Evolutionary conservation across 2,329 filamentous ascomycete genomes (phyloP).

Genomic region (Monilinia vaccinii-corymbosi): DNA sequence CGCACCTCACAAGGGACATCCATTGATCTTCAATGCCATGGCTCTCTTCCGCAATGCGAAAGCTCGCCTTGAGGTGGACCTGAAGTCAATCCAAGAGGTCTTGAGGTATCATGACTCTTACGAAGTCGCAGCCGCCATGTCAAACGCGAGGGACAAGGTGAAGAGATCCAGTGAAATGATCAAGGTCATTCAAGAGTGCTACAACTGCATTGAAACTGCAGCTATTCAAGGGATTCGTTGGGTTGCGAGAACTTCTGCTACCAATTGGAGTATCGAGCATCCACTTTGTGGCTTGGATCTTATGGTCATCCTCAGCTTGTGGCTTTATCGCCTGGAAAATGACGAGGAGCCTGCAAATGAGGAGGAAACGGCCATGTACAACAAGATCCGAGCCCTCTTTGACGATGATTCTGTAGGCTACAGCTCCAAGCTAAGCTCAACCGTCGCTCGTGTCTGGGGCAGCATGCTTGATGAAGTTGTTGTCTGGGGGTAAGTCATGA

Average conservation of each 20-base stretch:
- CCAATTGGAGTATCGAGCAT: constrained; percentile 98
- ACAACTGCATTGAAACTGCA: constrained; percentile 93
- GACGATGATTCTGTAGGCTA: constrained; percentile 78
- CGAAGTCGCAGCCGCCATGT: constrained; percentile 95
- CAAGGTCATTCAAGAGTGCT: constrained; percentile 96
- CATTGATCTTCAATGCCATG: constrained; percentile 95
- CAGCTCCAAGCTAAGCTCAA: constrained; percentile 82
- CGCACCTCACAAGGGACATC: constrained; percentile 91
- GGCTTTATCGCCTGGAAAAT: constrained; percentile 98
- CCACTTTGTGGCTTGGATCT: constrained; percentile 92
- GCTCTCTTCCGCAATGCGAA: constrained; percentile 93
- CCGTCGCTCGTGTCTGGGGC: constrained; percentile 90
- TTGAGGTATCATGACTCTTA: constrained; percentile 95
- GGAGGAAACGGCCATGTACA: constrained; percentile 82
- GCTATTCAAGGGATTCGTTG: constrained; percentile 91
- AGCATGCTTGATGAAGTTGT: constrained; percentile 98
- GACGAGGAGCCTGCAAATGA: constrained; percentile 85
- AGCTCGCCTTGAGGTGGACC: constrained; percentile 83
- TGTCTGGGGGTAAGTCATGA: constrained; percentile 84
- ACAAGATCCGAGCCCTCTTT: constrained; percentile 82
- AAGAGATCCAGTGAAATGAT: constrained; percentile 96
- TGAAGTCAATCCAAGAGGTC: constrained; percentile 89
- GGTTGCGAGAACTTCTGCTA: constrained; percentile 95
- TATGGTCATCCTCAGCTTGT: constrained; percentile 94
- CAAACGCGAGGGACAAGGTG: constrained; percentile 83